phyloP scores from a whole-genome alignment of 768 basidiomycete species.

The Trametes sanguinea region DNA sequence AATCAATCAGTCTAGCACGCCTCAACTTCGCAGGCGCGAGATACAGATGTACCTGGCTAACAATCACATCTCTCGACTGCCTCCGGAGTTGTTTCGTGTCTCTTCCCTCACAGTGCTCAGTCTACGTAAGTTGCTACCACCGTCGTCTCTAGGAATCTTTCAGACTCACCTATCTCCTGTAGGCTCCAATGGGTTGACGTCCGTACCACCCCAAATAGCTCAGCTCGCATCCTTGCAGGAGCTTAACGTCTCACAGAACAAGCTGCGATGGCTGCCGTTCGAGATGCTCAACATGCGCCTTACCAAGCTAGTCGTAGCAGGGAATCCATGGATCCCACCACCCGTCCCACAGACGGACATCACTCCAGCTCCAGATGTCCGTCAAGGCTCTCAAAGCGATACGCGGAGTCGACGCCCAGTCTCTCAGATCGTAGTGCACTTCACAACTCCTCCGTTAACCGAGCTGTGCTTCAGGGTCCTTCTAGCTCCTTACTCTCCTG shows the following conservation, averaged over 20 bases:
- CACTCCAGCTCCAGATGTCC: background rate
- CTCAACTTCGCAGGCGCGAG: constrained; percentile 32
- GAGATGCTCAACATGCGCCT: constrained; percentile 66
- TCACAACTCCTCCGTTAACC: constrained; percentile 33
- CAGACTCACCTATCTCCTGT: background rate
- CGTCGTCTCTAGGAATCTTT: background rate
- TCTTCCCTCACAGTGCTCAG: constrained; percentile 61
- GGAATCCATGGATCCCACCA: constrained; percentile 60
- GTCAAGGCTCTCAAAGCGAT: background rate
- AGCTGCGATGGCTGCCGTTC: constrained; percentile 59
- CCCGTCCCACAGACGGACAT: background rate
- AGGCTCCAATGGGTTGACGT: constrained; percentile 58
- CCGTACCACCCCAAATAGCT: constrained; percentile 64
- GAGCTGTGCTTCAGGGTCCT: constrained; percentile 44
- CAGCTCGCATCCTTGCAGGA: constrained; percentile 54
- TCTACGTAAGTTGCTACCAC: constrained; percentile 50
- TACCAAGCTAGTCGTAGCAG: constrained; percentile 46
- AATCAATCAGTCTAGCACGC: constrained; percentile 31
- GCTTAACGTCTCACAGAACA: constrained; percentile 64
- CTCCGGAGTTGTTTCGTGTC: constrained; percentile 57
- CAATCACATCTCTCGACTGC: constrained; percentile 57
- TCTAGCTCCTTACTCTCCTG: constrained; percentile 30
- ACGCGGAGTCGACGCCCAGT: background rate
- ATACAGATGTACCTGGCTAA: constrained; percentile 58
- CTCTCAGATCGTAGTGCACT: constrained; percentile 22